phyloP scores from a whole-genome alignment of 1,284 basidiomycete species.

The Puccinia hordei region DNA sequence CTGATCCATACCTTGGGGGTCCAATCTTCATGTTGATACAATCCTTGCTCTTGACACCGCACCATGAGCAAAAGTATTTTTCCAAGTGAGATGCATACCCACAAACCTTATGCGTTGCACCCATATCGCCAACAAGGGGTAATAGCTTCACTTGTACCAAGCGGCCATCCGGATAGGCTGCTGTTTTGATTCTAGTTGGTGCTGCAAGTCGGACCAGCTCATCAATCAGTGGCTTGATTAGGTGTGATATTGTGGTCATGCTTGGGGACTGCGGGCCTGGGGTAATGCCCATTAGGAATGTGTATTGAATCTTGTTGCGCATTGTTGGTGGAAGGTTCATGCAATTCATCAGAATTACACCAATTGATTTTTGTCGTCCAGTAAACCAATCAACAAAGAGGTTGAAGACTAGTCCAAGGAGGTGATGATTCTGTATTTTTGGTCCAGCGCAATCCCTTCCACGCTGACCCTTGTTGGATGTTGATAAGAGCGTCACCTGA shows the following conservation, averaged over 20 bases:
- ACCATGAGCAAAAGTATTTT: conserved; percentile 30
- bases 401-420: conserved; percentile 8
- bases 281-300: conserved; percentile 16
- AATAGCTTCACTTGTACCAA: background rate
- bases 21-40: background rate
- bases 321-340: conserved; percentile 5
- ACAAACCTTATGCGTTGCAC: conserved; percentile 25
- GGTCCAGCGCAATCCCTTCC: background rate
- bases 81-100: conserved; percentile 26
- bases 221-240: conserved; percentile 15
- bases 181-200: background rate
- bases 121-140: conserved; percentile 23
- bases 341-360: conserved; percentile 20
- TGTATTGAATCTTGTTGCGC: background rate
- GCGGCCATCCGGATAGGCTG: conserved; percentile 1
- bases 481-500: background rate
- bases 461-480: background rate
- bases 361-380: conserved; percentile 12
- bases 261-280: conserved; percentile 13
- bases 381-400: conserved; percentile 8
- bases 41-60: background rate
- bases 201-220: background rate
- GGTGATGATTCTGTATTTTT: background rate
- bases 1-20: background rate
- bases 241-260: conserved; percentile 21